Percentiles rank a stretch among this genome's conserved stretches.
phyloP scores from a whole-genome alignment of 805 yeast species.

The Yamadazyma philogaea region DNA sequence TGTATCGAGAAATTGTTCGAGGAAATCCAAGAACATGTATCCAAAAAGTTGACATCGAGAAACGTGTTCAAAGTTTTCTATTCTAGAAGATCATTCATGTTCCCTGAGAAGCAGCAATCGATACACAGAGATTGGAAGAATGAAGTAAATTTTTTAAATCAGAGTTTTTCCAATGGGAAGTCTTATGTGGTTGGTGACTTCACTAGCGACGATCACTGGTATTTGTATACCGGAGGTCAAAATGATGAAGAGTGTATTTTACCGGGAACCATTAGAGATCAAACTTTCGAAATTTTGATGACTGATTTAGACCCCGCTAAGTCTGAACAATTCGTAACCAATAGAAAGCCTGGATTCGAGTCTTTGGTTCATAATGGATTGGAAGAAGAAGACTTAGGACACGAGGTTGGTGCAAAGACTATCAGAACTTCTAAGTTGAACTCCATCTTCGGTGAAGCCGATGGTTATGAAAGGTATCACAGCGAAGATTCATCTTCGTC shows the following conservation, averaged over 20 bases:
- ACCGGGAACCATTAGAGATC: constrained; percentile 38
- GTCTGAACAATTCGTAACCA: constrained; percentile 58
- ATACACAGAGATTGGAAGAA: constrained; percentile 83
- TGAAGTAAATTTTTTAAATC: constrained; percentile 70
- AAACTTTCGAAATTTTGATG: constrained; percentile 88
- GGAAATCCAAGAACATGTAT: constrained; percentile 22
- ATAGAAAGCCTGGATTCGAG: constrained; percentile 44
- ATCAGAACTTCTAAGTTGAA: constrained; percentile 63
- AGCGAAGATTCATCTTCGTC: constrained; percentile 32
- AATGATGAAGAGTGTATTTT: constrained; percentile 5
- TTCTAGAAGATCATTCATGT: constrained; percentile 89
- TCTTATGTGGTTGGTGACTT: constrained; percentile 75
- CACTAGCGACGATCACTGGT: constrained; percentile 84
- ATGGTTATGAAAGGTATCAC: constrained; percentile 15
- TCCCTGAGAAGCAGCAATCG: constrained; percentile 77
- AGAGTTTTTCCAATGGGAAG: constrained; percentile 58
- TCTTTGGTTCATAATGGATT: constrained; percentile 40
- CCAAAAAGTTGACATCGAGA: constrained; percentile 19
- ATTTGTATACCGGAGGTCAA: constrained; percentile 65
- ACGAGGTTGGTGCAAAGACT: constrained; percentile 67
- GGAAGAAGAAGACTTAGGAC: constrained; percentile 72
- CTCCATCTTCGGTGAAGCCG: constrained; percentile 40
- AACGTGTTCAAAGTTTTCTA: constrained; percentile 70
- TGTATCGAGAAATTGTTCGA: constrained; percentile 68
- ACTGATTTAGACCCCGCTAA: constrained; percentile 64